These are phyloP conservation scores for Tulasnella sp. DNA, from an alignment of 768 basidiomycete species.

Conservation along the genomic window DNA sequence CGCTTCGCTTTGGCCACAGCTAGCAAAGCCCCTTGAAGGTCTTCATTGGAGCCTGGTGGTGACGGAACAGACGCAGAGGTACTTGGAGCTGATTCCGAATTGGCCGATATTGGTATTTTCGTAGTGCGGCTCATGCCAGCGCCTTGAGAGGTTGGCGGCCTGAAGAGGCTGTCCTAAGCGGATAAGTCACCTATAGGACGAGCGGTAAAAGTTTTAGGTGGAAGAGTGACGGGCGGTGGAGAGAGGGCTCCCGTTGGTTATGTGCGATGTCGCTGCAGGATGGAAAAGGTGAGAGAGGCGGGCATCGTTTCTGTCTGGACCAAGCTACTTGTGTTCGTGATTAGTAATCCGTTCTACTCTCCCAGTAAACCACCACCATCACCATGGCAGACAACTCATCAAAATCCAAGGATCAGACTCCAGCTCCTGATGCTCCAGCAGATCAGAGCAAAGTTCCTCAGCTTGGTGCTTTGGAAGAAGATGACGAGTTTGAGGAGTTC, in stretches of 20 bases:
- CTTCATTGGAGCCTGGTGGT: background rate
- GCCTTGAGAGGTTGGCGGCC: background rate
- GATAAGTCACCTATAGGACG: background rate
- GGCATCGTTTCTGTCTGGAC: background rate
- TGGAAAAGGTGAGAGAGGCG: constrained; percentile 14
- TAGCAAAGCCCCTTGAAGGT: constrained; percentile 32
- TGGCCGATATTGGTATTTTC: constrained; percentile 5
- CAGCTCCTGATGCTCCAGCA: constrained; percentile 14
- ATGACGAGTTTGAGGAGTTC: constrained; percentile 97
- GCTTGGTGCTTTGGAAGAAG: constrained; percentile 90
- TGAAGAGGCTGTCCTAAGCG: background rate
- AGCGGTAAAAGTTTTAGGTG: background rate
- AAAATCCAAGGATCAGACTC: constrained; percentile 2
- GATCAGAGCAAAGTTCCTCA: constrained; percentile 44
- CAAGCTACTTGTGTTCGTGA: constrained; percentile 13
- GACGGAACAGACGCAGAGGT: constrained; percentile 6
- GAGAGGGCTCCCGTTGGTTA: background rate
- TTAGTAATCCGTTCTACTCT: constrained; percentile 12
- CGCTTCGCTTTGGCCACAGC: constrained; percentile 73
- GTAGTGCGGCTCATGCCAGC: constrained; percentile 16
- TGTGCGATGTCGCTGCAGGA: background rate
- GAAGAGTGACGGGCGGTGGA: background rate
- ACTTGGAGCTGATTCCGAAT: background rate
- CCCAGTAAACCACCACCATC: constrained; percentile 8
- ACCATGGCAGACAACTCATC: constrained; percentile 21